Base-by-base conservation (phyloP, 1,139 yeast species). In the Candida sp. region DNA sequence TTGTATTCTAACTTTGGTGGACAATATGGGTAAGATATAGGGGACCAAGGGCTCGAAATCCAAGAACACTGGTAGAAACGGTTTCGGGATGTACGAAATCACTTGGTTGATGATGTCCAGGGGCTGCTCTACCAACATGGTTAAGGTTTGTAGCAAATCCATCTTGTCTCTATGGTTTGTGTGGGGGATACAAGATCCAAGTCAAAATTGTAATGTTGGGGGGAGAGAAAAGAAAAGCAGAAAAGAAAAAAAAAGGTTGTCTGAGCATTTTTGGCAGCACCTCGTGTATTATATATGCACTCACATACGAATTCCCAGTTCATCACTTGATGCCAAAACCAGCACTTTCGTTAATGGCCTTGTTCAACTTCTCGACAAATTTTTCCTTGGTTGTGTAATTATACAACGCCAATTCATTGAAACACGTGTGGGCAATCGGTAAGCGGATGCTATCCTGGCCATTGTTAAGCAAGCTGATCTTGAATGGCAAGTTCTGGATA, bases 341-440 rank as follows among this genome's bases (percentile, higher is more conserved):
- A 53, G 90, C 86, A 54, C 94, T 85, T 63, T 88, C 96, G 48
- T 79, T 71, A 31, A 94, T 80, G 0, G 98, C 97, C 56, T 77
- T 63, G 17, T 72, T 65, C 52, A 94, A 67, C 68, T 90, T 92
- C 2, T 65, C 56, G 44, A 72, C 66, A 54, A 93, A 70, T 58
- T 81, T 83, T 28, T 77, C 82, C 53, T 75, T 73, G 4, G 80
- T 63, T 5, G 68, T 60, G 65, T 93, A 94, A 47, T 84, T 84
- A 68, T 85, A 88, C 6, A 94, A 58, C 49, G 94, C 90, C 40
- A 94, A 68, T 70, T 93, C 97, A 63, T 92, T 93, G 70, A 93
- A 94, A 61, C 98, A 94, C 0, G 98, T 94, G 62, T 93, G 98
- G 0, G 98, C 93, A 8, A 87, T 72, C 0, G 98, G 98, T 30